Percentiles rank a stretch among this genome's conserved stretches.
Conservation (phyloP, 2,329 filamentous ascomycete species). For the Colletotrichum viniferum region DNA sequence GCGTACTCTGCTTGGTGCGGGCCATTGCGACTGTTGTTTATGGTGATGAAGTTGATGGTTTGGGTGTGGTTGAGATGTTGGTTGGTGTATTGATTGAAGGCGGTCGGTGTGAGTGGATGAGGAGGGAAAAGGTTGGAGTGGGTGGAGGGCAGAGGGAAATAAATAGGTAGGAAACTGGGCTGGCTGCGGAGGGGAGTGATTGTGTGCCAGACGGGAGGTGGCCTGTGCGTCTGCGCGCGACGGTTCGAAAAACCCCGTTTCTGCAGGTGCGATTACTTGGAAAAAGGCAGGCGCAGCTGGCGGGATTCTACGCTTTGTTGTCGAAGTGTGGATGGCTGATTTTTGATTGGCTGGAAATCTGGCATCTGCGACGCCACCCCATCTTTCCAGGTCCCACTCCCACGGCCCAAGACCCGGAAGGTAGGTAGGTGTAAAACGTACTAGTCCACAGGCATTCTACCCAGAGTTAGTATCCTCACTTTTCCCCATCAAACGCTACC, state of each 20-base stretch:
- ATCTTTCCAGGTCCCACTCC: constrained; percentile 1
- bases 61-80: constrained; percentile 30
- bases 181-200: constrained; percentile 30
- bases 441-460: background rate
- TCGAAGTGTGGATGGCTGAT: background rate
- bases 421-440: constrained; percentile 1
- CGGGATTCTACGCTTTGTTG: constrained; percentile 10
- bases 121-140: constrained; percentile 24
- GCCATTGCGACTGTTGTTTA: constrained; percentile 56
- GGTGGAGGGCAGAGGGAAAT: constrained; percentile 33
- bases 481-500: background rate
- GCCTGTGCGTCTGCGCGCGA: constrained; percentile 20
- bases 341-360: constrained; percentile 24
- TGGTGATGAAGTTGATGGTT: constrained; percentile 30
- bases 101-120: constrained; percentile 44
- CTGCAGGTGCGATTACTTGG: constrained; percentile 5
- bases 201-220: constrained; percentile 16
- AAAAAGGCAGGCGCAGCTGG: constrained; percentile 5
- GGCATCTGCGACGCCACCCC: constrained; percentile 15
- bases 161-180: constrained; percentile 32
- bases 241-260: constrained; percentile 10
- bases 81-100: constrained; percentile 31
- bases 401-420: background rate
- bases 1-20: constrained; percentile 64
- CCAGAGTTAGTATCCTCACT: background rate